phyloP scores from a whole-genome alignment of 495 filamentous ascomycete species.

The Elaphomyces granulatus region DNA sequence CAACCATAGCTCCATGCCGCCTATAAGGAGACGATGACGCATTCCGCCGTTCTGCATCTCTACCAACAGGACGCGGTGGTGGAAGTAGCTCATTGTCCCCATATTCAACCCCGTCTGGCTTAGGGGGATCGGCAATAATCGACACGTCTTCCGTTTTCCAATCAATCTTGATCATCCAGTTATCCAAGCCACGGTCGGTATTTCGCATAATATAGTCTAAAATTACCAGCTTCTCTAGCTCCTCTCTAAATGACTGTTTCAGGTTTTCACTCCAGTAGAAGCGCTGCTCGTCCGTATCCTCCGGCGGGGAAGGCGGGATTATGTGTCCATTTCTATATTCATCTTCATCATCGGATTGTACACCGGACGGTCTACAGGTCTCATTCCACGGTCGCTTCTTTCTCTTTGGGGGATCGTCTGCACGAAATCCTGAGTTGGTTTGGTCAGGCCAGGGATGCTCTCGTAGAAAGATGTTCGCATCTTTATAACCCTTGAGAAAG shows the following conservation, averaged over 20 bases:
- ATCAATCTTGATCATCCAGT: constrained; percentile 99
- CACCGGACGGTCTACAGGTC: constrained; percentile 61
- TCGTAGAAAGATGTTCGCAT: constrained; percentile 87
- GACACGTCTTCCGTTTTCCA: constrained; percentile 67
- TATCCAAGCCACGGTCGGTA: constrained; percentile 91
- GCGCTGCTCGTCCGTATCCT: constrained; percentile 35
- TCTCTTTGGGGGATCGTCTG: constrained; percentile 53
- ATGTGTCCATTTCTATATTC: constrained; percentile 36
- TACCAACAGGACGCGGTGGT: constrained; percentile 42
- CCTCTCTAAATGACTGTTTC: constrained; percentile 85
- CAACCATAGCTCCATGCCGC: constrained; percentile 72
- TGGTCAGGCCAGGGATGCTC: constrained; percentile 99
- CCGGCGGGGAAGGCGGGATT: constrained; percentile 27
- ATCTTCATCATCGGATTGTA: constrained; percentile 53
- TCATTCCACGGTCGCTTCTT: constrained; percentile 72
- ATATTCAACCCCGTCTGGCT: constrained; percentile 41
- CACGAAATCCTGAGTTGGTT: constrained; percentile 57
- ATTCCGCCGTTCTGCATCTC: constrained; percentile 26
- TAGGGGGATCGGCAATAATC: constrained; percentile 70
- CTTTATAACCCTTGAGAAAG: constrained; percentile 91
- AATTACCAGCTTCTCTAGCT: constrained; percentile 94
- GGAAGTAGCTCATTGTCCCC: constrained; percentile 27
- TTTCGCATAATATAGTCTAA: constrained; percentile 99
- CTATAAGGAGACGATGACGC: constrained; percentile 50
- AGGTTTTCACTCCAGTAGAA: constrained; percentile 82